Evolutionary conservation across 768 basidiomycete genomes (phyloP).

Genomic region (Tulasnella sp.): DNA sequence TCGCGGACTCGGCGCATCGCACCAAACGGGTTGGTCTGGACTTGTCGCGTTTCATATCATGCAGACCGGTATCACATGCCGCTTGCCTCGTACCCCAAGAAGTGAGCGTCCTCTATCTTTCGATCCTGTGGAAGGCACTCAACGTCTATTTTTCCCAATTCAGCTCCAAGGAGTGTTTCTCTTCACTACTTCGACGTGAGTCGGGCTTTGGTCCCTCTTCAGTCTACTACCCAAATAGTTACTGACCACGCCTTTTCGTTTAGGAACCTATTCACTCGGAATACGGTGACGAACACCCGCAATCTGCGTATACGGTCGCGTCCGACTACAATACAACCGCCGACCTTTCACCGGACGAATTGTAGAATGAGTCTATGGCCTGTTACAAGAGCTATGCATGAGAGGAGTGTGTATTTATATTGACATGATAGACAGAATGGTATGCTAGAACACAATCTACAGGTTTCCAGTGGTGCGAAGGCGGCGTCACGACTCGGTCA

Average conservation of each 20-base stretch:
- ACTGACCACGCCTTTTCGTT: not conserved
- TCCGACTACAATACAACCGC: conserved; percentile 46
- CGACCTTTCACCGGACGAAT: conserved; percentile 59
- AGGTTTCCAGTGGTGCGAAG: too few species aligned
- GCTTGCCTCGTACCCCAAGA: conserved; percentile 86
- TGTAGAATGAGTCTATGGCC: too few species aligned
- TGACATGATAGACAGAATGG: too few species aligned
- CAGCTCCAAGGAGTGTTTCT: conserved; percentile 77
- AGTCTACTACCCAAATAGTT: too few species aligned
- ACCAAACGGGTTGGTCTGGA: conserved; percentile 98
- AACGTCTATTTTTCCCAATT: conserved; percentile 8
- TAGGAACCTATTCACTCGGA: conserved; percentile 75
- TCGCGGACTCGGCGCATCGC: conserved; percentile 87
- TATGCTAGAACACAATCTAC: too few species aligned
- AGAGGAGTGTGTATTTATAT: too few species aligned
- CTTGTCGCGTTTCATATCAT: conserved; percentile 83
- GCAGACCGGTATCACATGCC: conserved; percentile 78
- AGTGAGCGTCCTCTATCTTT: conserved; percentile 40
- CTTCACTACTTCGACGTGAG: conserved; percentile 90
- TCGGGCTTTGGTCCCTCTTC: conserved; percentile 19
- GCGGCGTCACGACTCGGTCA: too few species aligned
- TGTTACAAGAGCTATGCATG: too few species aligned
- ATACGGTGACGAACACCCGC: conserved; percentile 52
- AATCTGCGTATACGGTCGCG: conserved; percentile 45
- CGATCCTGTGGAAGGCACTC: not conserved